These are phyloP conservation scores for Nephelium lappaceum DNA, from an alignment of 345 rosid species.

Conservation along the genomic window DNA sequence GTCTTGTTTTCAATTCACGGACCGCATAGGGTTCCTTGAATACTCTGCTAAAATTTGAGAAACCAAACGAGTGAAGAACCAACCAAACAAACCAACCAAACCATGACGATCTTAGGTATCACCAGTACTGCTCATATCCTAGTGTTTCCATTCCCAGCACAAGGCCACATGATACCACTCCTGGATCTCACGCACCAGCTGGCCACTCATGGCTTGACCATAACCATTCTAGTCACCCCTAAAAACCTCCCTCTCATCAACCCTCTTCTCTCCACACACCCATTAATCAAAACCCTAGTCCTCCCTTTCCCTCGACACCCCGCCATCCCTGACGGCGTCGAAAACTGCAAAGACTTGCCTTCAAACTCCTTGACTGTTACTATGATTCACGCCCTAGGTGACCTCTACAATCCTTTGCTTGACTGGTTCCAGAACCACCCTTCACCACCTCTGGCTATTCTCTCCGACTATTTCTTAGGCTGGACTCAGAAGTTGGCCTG, in stretches of 20 bases:
- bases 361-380: too few relatives aligned
- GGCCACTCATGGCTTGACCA: conserved; percentile 44
- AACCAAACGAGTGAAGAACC: too few relatives aligned
- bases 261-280: conserved; percentile 39
- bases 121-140: conserved; percentile 45
- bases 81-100: too few relatives aligned
- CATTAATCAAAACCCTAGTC: conserved; percentile 29
- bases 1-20: too few relatives aligned
- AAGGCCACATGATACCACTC: conserved; percentile 73
- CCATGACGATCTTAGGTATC: background rate
- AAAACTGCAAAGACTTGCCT: too few relatives aligned
- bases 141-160: conserved; percentile 54
- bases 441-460: conserved; percentile 56
- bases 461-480: conserved; percentile 70
- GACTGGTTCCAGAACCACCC: conserved; percentile 47
- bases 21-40: too few relatives aligned
- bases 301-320: conserved; percentile 19
- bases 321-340: too few relatives aligned
- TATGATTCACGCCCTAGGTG: background rate
- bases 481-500: conserved; percentile 62
- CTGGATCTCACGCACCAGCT: conserved; percentile 62
- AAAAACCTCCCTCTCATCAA: conserved; percentile 41
- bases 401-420: conserved; percentile 43
- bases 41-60: too few relatives aligned
- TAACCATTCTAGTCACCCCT: conserved; percentile 54